Percentiles rank a stretch among this genome's conserved stretches.
Conservation (phyloP, 2,329 filamentous ascomycete species). For the Plenodomus tracheiphilus region DNA sequence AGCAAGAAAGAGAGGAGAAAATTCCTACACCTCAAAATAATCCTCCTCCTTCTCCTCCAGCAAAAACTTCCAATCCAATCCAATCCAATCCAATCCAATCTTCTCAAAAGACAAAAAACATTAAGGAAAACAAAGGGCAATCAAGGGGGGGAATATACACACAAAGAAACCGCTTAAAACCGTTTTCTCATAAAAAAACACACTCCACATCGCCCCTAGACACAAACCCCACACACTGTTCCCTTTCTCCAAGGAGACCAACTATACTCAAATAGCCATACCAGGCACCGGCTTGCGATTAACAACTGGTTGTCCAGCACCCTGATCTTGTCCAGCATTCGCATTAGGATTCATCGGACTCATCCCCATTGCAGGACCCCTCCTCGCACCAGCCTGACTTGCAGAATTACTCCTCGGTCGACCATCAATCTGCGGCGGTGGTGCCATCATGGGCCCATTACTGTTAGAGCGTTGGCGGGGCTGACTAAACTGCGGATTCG, state of each 20-base stretch:
- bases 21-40: too few relatives aligned
- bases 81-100: too few relatives aligned
- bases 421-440: conserved; percentile 35
- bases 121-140: neutral
- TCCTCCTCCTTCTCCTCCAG: too few relatives aligned
- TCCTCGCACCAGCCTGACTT: conserved; percentile 29
- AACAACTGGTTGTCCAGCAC: conserved; percentile 2
- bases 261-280: conserved; percentile 48
- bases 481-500: conserved; percentile 17
- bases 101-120: neutral
- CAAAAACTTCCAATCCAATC: too few relatives aligned
- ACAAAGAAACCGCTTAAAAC: conserved; percentile 16
- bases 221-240: neutral
- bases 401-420: conserved; percentile 46
- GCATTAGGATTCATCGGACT: conserved; percentile 44
- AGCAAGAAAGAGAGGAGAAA: too few relatives aligned
- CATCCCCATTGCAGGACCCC: conserved; percentile 36
- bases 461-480: conserved; percentile 41
- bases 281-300: conserved; percentile 53
- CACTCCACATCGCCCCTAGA: too few relatives aligned
- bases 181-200: conserved; percentile 30
- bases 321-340: conserved; percentile 6
- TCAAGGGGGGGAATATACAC: conserved; percentile 11
- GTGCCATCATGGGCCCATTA: conserved; percentile 40
- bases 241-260: conserved; percentile 28